Conservation (phyloP, 495 filamentous ascomycete species). For the Penicillium steckii region DNA sequence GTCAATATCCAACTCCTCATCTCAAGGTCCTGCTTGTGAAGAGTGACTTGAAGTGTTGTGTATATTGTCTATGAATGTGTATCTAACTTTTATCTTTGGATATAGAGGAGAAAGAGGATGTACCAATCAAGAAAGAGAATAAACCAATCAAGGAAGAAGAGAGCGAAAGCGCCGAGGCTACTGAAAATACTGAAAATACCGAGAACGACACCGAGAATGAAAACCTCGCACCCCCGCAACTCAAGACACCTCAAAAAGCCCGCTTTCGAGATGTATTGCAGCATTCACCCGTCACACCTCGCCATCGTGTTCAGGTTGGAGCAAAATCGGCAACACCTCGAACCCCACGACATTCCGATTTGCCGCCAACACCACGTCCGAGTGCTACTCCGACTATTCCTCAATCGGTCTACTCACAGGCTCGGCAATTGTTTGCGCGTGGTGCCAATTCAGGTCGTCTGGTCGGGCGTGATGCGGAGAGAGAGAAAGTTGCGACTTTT, state of each 20-base stretch:
- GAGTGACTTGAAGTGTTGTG: conserved; percentile 22
- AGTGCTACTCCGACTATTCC: conserved; percentile 56
- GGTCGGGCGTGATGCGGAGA: conserved; percentile 80
- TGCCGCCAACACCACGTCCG: conserved; percentile 52
- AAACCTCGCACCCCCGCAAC: conserved; percentile 32
- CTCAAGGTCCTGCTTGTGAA: conserved; percentile 34
- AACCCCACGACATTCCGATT: conserved; percentile 39
- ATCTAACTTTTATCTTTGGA: not conserved
- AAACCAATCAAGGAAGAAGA: not conserved
- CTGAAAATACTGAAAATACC: not conserved
- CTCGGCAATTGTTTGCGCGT: conserved; percentile 82
- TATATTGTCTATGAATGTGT: not conserved
- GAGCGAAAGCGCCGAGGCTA: not conserved
- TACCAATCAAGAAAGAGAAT: not conserved
- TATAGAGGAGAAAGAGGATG: not conserved
- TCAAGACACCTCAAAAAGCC: conserved; percentile 61
- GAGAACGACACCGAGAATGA: not conserved
- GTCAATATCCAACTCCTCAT: conserved; percentile 26
- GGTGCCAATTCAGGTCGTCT: conserved; percentile 72
- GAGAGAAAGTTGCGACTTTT: conserved; percentile 66
- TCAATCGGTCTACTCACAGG: conserved; percentile 78
- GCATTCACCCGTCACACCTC: conserved; percentile 63
- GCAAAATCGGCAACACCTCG: conserved; percentile 67
- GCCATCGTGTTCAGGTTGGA: conserved; percentile 62
- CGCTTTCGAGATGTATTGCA: conserved; percentile 66